phyloP scores from a whole-genome alignment of 2,329 filamentous ascomycete genomes.

The Penicillium italicum region DNA sequence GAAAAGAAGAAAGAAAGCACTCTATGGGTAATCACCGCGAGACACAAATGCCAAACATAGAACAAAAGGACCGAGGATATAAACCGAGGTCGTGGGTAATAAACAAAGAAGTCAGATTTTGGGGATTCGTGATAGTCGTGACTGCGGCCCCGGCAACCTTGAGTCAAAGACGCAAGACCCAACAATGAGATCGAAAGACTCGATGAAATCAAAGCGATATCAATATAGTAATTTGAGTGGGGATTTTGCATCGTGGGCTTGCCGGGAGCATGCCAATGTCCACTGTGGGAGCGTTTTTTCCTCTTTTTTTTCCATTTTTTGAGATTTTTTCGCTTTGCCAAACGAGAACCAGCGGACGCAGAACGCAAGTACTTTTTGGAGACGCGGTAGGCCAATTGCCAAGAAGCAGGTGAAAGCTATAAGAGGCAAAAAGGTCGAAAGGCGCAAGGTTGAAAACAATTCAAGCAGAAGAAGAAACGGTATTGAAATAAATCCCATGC shows the following conservation, averaged over 20 bases:
- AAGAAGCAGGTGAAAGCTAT: conserved; percentile 30
- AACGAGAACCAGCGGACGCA: conserved; percentile 27
- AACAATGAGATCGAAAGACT: background rate
- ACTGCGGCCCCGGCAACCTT: conserved; percentile 26
- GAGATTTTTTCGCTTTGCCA: conserved; percentile 25
- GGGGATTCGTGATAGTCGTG: conserved; percentile 37
- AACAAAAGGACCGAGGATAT: conserved; percentile 38
- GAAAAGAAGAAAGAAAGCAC: conserved; percentile 29
- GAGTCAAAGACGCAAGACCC: conserved; percentile 13
- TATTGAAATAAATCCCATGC: conserved; percentile 28
- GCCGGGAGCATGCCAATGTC: conserved; percentile 26
- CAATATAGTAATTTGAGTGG: background rate
- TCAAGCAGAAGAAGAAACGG: conserved; percentile 24
- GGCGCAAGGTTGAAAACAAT: conserved; percentile 27
- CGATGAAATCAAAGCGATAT: background rate
- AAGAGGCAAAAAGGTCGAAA: conserved; percentile 21
- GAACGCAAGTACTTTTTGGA: conserved; percentile 33
- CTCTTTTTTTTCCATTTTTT: conserved; percentile 30
- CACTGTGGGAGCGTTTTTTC: conserved; percentile 31
- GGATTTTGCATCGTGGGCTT: conserved; percentile 14
- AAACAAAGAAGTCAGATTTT: conserved; percentile 26
- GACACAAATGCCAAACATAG: conserved; percentile 37
- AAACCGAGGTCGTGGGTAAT: conserved; percentile 31
- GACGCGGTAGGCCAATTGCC: conserved; percentile 32
- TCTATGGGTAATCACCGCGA: conserved; percentile 40